Evolutionary conservation across 2,329 filamentous ascomycete genomes (phyloP).

Genomic region (Colletotrichum sidae): DNA sequence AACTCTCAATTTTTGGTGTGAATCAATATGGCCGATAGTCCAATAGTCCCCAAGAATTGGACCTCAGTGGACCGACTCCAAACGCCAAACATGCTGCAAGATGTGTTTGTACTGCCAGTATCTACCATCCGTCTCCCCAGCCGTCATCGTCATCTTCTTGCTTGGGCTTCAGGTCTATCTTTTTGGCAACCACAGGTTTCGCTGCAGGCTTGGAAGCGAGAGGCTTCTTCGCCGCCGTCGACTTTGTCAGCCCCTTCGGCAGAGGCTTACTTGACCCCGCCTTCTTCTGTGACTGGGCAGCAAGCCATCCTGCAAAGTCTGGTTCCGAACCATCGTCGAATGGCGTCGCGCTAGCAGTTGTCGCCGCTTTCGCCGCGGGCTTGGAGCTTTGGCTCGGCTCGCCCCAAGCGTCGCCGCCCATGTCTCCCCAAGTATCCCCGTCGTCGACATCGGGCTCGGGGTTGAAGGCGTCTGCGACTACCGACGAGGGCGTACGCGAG

Average conservation of each 20-base stretch:
- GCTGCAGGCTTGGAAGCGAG: conserved; percentile 47
- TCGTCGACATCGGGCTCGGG: conserved; percentile 67
- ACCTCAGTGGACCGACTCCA: conserved; percentile 15
- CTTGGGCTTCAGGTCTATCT: conserved; percentile 77
- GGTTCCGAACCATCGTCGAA: conserved; percentile 90
- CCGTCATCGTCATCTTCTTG: conserved; percentile 69
- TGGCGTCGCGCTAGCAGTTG: conserved; percentile 55
- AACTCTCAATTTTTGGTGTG: not conserved
- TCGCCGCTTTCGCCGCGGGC: conserved; percentile 45
- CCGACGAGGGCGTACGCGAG: conserved; percentile 62
- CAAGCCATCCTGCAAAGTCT: conserved; percentile 95
- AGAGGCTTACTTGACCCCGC: conserved; percentile 69
- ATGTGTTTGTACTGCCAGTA: not conserved
- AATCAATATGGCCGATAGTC: not conserved
- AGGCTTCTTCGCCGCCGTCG: conserved; percentile 56
- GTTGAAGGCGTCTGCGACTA: conserved; percentile 62
- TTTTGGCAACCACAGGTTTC: conserved; percentile 67
- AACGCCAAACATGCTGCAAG: conserved; percentile 34
- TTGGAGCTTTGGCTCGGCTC: conserved; percentile 46
- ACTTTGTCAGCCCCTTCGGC: conserved; percentile 85
- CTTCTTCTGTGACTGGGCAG: conserved; percentile 85
- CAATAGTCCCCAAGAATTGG: conserved; percentile 13
- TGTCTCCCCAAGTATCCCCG: conserved; percentile 81
- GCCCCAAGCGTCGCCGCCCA: conserved; percentile 63
- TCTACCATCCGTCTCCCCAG: conserved; percentile 75